These are phyloP conservation scores for Allodekkera sacchari DNA, from an alignment of 805 yeast genomes.

Conservation along the genomic window DNA sequence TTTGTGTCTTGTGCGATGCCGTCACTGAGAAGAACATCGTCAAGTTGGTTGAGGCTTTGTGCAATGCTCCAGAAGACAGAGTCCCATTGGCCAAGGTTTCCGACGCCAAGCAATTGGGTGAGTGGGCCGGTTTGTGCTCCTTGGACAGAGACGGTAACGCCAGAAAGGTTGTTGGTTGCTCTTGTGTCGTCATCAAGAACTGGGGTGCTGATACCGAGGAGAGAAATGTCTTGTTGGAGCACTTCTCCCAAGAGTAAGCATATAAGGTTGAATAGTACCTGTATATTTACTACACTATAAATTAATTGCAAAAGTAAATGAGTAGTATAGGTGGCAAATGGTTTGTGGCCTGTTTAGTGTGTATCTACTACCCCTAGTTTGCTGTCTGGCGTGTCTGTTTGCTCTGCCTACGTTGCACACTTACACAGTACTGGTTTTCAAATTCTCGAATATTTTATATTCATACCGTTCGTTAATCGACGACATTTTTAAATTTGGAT, in stretches of 20 bases:
- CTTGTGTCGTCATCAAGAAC: conserved; percentile 98
- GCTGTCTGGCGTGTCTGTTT: no score
- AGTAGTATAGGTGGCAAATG: neutral
- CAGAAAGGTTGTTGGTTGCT: conserved; percentile 99
- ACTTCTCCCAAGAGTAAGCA: conserved; percentile 81
- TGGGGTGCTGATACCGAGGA: conserved; percentile 99
- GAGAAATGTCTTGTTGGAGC: conserved; percentile 92
- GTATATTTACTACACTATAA: conserved; percentile 2
- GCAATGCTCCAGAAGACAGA: conserved; percentile 94
- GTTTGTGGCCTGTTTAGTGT: neutral
- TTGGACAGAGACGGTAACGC: conserved; percentile 99
- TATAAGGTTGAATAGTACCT: conserved; percentile 4
- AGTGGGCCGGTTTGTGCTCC: conserved; percentile 99
- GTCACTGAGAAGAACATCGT: conserved; percentile 96
- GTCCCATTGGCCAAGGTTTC: conserved; percentile 98
- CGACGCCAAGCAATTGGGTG: conserved; percentile 99
- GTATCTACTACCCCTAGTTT: no score
- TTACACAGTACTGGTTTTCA: no score
- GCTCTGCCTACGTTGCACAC: no score
- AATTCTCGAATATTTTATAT: no score
- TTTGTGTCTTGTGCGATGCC: conserved; percentile 95
- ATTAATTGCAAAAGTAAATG: neutral
- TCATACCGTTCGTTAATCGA: no score
- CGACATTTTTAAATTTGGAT: no score
- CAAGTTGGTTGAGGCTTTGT: conserved; percentile 97